These are phyloP conservation scores for Knufia petricola DNA, from an alignment of 2,329 filamentous ascomycete species.

Conservation along the genomic window DNA sequence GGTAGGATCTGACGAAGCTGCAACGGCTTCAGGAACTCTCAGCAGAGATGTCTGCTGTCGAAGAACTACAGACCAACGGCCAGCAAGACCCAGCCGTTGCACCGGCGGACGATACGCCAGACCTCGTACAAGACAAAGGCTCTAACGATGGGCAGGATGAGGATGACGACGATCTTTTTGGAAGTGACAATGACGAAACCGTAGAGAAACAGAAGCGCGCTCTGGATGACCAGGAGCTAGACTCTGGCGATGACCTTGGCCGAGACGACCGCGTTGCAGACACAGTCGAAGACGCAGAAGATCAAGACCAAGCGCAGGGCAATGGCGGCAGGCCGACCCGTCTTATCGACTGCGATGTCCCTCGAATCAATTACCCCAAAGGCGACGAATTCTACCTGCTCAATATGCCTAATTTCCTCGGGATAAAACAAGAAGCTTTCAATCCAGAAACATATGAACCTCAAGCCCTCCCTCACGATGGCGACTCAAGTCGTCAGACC, in stretches of 20 bases:
- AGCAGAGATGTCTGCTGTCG: conserved; percentile 17
- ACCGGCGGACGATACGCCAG: conserved; percentile 5
- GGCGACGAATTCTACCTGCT: conserved; percentile 54
- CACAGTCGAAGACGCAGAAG: conserved; percentile 36
- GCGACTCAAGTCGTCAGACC: conserved; percentile 39
- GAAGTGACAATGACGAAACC: conserved; percentile 35
- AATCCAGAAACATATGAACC: conserved; percentile 51
- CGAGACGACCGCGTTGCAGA: conserved; percentile 44
- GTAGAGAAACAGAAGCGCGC: conserved; percentile 29
- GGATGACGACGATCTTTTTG: conserved; percentile 35
- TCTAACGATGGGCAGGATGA: conserved; percentile 28
- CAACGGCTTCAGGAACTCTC: background rate
- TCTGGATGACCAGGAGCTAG: conserved; percentile 53
- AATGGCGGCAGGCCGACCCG: conserved; percentile 39
- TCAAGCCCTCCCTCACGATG: conserved; percentile 46
- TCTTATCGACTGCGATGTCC: conserved; percentile 28
- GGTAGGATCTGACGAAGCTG: too few relatives aligned
- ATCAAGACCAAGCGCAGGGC: conserved; percentile 27
- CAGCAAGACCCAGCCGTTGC: conserved; percentile 3
- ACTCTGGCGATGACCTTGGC: conserved; percentile 53
- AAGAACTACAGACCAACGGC: conserved; percentile 9
- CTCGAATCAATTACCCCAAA: conserved; percentile 48
- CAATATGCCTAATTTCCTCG: conserved; percentile 54
- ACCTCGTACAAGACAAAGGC: conserved; percentile 8
- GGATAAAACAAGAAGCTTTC: conserved; percentile 53